Percentiles rank a stretch among this genome's conserved stretches.
Conservation (phyloP, 306 rosid genomes). For the Glycyrrhiza uralensis region DNA sequence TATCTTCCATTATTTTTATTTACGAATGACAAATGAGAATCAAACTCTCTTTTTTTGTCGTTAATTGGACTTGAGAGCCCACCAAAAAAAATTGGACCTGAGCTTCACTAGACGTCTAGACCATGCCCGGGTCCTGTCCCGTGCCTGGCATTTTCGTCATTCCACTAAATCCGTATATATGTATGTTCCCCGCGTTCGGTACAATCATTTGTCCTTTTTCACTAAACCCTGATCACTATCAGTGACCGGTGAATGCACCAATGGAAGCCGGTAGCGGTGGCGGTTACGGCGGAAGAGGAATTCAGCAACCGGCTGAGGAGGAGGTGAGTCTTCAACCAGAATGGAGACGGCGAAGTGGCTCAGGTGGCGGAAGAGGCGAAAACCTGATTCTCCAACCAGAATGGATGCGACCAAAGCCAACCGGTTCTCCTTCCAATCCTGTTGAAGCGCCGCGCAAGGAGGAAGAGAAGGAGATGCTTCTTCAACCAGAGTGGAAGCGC, state of each 20-base stretch:
- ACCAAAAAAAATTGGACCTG: too few relatives aligned
- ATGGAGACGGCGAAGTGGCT: conserved; percentile 19
- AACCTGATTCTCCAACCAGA: conserved; percentile 32
- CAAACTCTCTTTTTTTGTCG: too few relatives aligned
- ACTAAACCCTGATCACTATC: neutral
- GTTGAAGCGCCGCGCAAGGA: neutral
- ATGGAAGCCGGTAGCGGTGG: conserved; percentile 25
- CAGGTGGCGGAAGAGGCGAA: neutral
- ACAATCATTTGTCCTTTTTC: too few relatives aligned
- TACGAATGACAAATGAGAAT: too few relatives aligned
- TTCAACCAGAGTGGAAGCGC: conserved; percentile 26
- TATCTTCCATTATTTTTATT: too few relatives aligned
- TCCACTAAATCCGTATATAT: neutral
- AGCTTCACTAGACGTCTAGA: too few relatives aligned
- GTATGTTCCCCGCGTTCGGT: neutral
- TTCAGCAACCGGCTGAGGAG: neutral
- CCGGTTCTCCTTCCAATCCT: neutral
- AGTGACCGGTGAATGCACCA: neutral
- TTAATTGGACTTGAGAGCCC: too few relatives aligned
- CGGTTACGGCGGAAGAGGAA: neutral
- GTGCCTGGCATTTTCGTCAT: neutral
- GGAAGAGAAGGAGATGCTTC: neutral
- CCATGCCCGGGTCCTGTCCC: too few relatives aligned
- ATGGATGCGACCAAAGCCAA: conserved; percentile 24
- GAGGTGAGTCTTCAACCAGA: conserved; percentile 22